A percentile compares a stretch with the other conserved stretches of the same genome.
Evolutionary conservation across 305 asterid genomes (phyloP).

Genomic region (Solanum hybrid): DNA sequence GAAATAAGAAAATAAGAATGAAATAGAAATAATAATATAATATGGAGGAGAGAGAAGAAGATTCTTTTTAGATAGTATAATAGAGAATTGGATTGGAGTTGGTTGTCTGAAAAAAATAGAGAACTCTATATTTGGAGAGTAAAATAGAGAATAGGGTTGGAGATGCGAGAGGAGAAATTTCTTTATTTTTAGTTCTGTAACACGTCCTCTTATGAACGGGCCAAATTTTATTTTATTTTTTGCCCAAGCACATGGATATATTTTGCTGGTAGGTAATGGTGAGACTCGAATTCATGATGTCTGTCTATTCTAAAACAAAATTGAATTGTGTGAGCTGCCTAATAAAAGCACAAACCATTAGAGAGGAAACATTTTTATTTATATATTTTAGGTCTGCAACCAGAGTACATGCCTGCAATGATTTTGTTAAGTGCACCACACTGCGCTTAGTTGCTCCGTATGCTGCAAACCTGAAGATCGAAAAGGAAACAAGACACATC

Average conservation of each 20-base stretch:
- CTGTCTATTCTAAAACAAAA: not conserved
- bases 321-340: not conserved
- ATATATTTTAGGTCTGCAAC: not conserved
- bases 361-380: not conserved
- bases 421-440: slow-evolving; percentile 95
- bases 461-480: slow-evolving; percentile 76
- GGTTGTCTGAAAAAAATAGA: not conserved
- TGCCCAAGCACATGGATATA: not conserved
- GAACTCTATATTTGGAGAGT: not conserved
- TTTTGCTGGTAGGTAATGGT: not conserved
- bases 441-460: slow-evolving; percentile 98
- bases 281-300: not conserved
- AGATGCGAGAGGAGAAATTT: not conserved
- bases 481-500: not conserved
- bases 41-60: not conserved
- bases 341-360: not conserved
- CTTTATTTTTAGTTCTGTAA: not conserved
- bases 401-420: slow-evolving; percentile 59
- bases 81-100: not conserved
- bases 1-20: not conserved
- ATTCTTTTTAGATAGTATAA: not conserved
- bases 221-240: too few species aligned
- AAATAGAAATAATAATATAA: too few species aligned
- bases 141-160: not conserved
- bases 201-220: not conserved